Evolutionary conservation across 1,284 basidiomycete genomes (phyloP), one percentile per base, ranked within the genome.

Genomic region (Moesziomyces sp.): DNA sequence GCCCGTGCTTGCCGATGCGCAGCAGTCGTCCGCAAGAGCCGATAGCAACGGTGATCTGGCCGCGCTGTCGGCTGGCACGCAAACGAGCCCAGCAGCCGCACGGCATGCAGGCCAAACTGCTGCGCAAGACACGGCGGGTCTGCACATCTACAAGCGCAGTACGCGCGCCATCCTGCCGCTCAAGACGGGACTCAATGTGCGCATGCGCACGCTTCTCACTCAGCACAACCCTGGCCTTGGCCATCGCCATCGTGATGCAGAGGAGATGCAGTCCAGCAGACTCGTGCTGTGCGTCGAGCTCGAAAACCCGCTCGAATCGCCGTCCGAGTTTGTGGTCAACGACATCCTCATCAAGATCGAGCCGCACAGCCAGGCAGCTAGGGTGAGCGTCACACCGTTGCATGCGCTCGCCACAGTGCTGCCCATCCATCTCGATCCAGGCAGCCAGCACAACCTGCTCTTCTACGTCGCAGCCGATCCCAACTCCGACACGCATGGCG

Each of bases 251-350:
- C 53, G 44, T 7, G 52, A 42, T 14, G 43, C 62, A 3, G 10
- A 34, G 1, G 59, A 62, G 35, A 45, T 65, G 8, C 58, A 65
- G n/a, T 34, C 45, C 23, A 64, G 57, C 23, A 28, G 53, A 13
- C 49, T 76, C 3, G 54, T 79, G 3, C 60, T 79, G 34, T 72
- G 62, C 38, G 68, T 79, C 49, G 74, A 79, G 52, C 58, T 79
- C 43, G 73, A 78, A 38, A 77, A 67, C 34, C 50, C 64, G 3
- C 49, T 63, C 45, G 61, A 66, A 13, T 61, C 72, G 8, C 54
- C 52, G 5, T 57, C 59, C 8, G 35, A 53, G 5, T 74, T 74
- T 24, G 21, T n/a, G 5, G 51, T 74, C 47, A 50, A 60, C 19
- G 52, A 58, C 5, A 66, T 74, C 23, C 51, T 66, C 19, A 56